Conservation (phyloP, 805 yeast genomes). For the Zygosaccharomyces kombuchaensis region DNA sequence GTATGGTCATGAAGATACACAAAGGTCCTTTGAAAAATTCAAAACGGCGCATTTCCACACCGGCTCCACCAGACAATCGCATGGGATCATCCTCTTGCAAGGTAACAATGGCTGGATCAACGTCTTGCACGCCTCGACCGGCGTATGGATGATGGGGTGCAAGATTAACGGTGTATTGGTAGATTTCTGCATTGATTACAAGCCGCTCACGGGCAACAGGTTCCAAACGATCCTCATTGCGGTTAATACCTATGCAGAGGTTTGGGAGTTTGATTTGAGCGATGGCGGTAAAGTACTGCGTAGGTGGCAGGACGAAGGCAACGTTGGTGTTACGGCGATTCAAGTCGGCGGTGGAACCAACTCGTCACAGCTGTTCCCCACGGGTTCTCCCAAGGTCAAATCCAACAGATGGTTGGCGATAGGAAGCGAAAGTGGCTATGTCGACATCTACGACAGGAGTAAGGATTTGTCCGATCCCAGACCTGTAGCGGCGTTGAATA, state of each 20-base stretch:
- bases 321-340: constrained; percentile 75
- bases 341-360: constrained; percentile 59
- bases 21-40: constrained; percentile 83
- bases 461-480: constrained; percentile 29
- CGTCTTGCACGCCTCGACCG: constrained; percentile 65
- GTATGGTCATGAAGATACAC: constrained; percentile 87
- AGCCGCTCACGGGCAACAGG: constrained; percentile 22
- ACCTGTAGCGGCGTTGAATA: constrained; percentile 67
- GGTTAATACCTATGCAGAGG: constrained; percentile 75
- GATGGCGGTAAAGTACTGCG: constrained; percentile 46
- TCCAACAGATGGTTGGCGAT: constrained; percentile 77
- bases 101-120: constrained; percentile 94
- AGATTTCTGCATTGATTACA: constrained; percentile 52
- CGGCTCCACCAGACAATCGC: constrained; percentile 30
- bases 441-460: constrained; percentile 69
- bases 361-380: constrained; percentile 27
- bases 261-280: constrained; percentile 75
- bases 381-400: constrained; percentile 17
- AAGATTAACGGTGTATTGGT: constrained; percentile 83
- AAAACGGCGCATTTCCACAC: constrained; percentile 50
- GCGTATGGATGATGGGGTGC: constrained; percentile 84
- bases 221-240: constrained; percentile 44
- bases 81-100: constrained; percentile 68
- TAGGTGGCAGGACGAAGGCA: constrained; percentile 84
- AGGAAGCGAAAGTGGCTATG: constrained; percentile 86